Conservation (phyloP, 2,329 filamentous ascomycete genomes). For the Trichoderma koningii region DNA sequence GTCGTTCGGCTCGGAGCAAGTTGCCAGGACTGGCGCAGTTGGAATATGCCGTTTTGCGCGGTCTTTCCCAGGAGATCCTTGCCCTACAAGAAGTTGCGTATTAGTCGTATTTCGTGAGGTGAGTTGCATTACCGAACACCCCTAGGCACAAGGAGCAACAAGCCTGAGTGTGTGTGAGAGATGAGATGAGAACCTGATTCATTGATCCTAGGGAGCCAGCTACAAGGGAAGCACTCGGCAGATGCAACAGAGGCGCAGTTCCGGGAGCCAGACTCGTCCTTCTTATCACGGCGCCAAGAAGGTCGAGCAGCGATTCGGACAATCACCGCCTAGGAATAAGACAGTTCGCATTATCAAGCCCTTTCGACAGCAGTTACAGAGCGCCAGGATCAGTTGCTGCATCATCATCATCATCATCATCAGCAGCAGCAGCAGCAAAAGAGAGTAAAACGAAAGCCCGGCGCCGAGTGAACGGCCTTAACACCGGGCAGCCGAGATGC, state of each 20-base stretch:
- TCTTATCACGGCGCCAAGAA: not conserved
- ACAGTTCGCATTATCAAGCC: constrained; percentile 4
- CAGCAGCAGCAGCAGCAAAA: not conserved
- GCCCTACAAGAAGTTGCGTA: not conserved
- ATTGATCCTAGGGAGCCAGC: not conserved
- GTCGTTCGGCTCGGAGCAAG: constrained; percentile 8
- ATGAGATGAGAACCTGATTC: not conserved
- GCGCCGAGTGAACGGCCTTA: not conserved
- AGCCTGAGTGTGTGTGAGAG: not conserved
- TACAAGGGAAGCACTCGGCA: not conserved
- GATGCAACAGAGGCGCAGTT: not conserved
- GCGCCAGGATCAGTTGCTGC: no score
- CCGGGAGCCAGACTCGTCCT: not conserved
- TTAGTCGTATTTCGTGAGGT: not conserved
- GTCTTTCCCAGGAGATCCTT: not conserved
- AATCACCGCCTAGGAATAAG: not conserved
- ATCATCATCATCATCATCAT: not conserved
- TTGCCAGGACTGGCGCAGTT: not conserved
- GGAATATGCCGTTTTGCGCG: not conserved
- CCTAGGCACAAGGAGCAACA: not conserved
- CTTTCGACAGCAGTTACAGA: not conserved
- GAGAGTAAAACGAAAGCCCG: not conserved
- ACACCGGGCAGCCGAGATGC: not conserved
- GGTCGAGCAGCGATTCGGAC: not conserved
- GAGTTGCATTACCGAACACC: no score